A percentile compares a stretch with the other conserved stretches of the same genome.
Evolutionary conservation across 179 eudicot species (phyloP).

Genomic region (Drosera spatulata): DNA sequence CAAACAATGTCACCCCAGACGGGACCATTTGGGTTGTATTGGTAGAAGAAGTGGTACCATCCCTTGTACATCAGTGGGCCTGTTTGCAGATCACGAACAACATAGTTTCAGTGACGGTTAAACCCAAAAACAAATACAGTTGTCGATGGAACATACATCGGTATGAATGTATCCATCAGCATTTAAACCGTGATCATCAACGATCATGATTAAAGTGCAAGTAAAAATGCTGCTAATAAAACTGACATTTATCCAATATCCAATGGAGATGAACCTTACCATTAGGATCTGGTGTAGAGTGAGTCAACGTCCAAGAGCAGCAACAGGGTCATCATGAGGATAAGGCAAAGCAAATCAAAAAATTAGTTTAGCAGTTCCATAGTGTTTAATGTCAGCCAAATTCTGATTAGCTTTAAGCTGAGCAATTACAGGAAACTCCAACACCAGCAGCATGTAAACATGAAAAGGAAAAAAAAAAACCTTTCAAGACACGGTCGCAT

Average conservation of each 20-base stretch:
- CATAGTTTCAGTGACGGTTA: background rate
- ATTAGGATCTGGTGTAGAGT: slow-evolving; percentile 26
- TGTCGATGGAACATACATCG: no score
- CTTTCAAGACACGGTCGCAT: no score
- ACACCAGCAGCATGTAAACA: no score
- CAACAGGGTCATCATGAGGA: background rate
- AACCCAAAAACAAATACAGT: no score
- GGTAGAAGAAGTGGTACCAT: slow-evolving; percentile 89
- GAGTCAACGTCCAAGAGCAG: slow-evolving; percentile 10
- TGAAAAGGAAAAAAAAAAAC: no score
- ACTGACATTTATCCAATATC: background rate
- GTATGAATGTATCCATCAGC: no score
- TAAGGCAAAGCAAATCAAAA: background rate
- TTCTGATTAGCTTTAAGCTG: no score
- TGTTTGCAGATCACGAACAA: slow-evolving; percentile 5
- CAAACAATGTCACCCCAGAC: slow-evolving; percentile 88
- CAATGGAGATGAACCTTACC: slow-evolving; percentile 6
- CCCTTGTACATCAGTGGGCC: slow-evolving; percentile 75
- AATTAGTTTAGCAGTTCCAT: background rate
- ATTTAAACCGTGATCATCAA: no score
- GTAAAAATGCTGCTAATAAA: background rate
- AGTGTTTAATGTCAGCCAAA: no score
- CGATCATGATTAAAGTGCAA: background rate
- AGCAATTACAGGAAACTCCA: no score
- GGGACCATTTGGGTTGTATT: slow-evolving; percentile 82